Conservation (phyloP, 805 yeast species). For the Barnettozyma populi region DNA sequence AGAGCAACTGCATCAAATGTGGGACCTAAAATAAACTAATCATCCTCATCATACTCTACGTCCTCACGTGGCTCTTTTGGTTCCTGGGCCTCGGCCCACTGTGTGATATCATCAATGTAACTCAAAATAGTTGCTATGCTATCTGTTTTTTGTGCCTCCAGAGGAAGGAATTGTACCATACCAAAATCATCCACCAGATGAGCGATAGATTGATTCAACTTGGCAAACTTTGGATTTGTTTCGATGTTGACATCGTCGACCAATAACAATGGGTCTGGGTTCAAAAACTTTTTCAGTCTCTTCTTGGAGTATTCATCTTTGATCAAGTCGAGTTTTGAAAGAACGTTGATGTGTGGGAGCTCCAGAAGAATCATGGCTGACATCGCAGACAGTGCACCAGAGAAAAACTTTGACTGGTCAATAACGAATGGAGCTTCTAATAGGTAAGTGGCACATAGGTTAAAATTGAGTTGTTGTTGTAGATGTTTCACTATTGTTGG, state of each 20-base stretch:
- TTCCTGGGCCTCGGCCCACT: slow-evolving; percentile 95
- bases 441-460: slow-evolving; percentile 86
- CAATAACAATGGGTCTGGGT: slow-evolving; percentile 85
- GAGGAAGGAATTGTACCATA: slow-evolving; percentile 94
- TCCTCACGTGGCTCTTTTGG: slow-evolving; percentile 93
- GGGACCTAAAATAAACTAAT: slow-evolving; percentile 13
- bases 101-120: slow-evolving; percentile 94
- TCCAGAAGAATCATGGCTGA: slow-evolving; percentile 95
- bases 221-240: slow-evolving; percentile 59
- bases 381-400: slow-evolving; percentile 96
- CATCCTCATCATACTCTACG: slow-evolving; percentile 55
- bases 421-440: slow-evolving; percentile 92
- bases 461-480: slow-evolving; percentile 72
- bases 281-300: slow-evolving; percentile 75
- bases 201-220: slow-evolving; percentile 77
- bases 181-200: slow-evolving; percentile 94
- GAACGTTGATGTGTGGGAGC: slow-evolving; percentile 87
- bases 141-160: slow-evolving; percentile 72
- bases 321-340: slow-evolving; percentile 82
- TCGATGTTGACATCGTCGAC: slow-evolving; percentile 42
- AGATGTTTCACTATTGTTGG: slow-evolving; percentile 87
- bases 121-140: slow-evolving; percentile 78
- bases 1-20: slow-evolving; percentile 2
- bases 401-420: slow-evolving; percentile 86
- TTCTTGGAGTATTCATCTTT: slow-evolving; percentile 72